A percentile compares a stretch with the other conserved stretches of the same genome.
phyloP scores from a whole-genome alignment of 2,329 filamentous ascomycete genomes.

The Neopestalotiopsis clavispora region DNA sequence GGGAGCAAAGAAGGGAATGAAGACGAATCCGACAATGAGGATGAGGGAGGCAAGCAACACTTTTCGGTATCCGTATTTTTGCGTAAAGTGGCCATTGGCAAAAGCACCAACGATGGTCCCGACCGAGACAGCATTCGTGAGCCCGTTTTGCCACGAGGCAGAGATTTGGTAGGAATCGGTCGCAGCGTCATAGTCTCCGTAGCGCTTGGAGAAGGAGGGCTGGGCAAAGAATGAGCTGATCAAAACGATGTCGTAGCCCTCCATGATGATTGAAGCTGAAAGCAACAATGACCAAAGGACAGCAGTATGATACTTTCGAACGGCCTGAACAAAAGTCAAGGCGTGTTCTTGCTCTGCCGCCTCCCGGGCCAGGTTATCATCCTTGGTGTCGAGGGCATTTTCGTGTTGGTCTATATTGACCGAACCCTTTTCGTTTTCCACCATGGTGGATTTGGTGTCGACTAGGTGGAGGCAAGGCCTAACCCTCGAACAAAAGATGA shows the following conservation, averaged over 20 bases:
- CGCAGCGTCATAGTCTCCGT: constrained; percentile 30
- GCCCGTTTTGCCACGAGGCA: constrained; percentile 45
- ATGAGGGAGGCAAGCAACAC: constrained; percentile 35
- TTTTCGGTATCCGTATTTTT: constrained; percentile 34
- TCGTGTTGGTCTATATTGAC: constrained; percentile 17
- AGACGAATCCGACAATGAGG: constrained; percentile 34
- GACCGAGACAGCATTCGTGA: constrained; percentile 43
- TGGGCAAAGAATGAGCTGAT: constrained; percentile 37
- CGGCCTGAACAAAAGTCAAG: constrained; percentile 32
- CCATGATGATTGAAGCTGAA: constrained; percentile 39
- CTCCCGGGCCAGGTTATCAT: constrained; percentile 33
- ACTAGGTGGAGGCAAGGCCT: neutral
- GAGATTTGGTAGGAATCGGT: constrained; percentile 30
- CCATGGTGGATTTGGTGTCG: neutral
- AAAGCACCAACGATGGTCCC: constrained; percentile 48
- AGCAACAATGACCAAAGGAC: constrained; percentile 36
- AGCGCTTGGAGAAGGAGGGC: constrained; percentile 35
- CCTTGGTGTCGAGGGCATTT: constrained; percentile 29
- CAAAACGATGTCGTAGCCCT: constrained; percentile 38
- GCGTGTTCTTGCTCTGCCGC: constrained; percentile 37
- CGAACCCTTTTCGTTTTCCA: neutral
- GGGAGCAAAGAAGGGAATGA: constrained; percentile 34
- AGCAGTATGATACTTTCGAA: constrained; percentile 34
- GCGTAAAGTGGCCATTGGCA: constrained; percentile 40
- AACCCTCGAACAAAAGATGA: neutral